phyloP scores from a whole-genome alignment of 768 basidiomycete species.

The Leccinum uliginosum region DNA sequence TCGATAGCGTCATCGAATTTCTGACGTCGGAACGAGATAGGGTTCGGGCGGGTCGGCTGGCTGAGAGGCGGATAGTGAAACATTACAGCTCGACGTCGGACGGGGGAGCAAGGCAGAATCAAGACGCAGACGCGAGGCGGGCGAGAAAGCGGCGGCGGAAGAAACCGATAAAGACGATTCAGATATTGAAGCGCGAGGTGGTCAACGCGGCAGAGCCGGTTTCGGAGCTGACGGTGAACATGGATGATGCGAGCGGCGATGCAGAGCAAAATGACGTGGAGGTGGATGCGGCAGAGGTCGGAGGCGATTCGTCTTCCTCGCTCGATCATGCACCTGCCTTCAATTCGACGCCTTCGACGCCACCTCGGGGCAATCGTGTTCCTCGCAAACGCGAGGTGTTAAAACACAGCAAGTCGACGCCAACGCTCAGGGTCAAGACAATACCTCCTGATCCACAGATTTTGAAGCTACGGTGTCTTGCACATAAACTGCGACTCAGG shows the following conservation, averaged over 20 bases:
- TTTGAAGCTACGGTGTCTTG: conserved; percentile 49
- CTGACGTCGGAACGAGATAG: conserved; percentile 66
- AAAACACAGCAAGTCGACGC: conserved; percentile 46
- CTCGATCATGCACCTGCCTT: conserved; percentile 16
- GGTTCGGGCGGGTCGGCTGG: conserved; percentile 41
- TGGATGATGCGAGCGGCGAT: conserved; percentile 24
- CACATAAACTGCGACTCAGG: conserved; percentile 49
- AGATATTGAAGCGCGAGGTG: conserved; percentile 24
- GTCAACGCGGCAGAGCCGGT: conserved; percentile 17
- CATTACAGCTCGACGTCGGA: conserved; percentile 35
- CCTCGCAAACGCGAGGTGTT: conserved; percentile 24
- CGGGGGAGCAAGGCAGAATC: conserved; percentile 34
- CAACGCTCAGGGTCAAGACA: conserved; percentile 37
- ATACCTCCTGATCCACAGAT: conserved; percentile 45
- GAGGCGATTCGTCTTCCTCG: conserved; percentile 29
- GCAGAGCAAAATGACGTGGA: conserved; percentile 23
- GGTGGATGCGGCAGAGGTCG: conserved; percentile 12
- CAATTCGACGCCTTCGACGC: conserved; percentile 30
- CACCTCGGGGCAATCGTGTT: conserved; percentile 21
- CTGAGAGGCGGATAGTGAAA: conserved; percentile 23
- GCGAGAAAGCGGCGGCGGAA: conserved; percentile 37
- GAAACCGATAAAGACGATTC: conserved; percentile 28
- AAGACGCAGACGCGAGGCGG: conserved; percentile 37
- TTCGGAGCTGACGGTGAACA: conserved; percentile 21
- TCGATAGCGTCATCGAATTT: conserved; percentile 73